These are phyloP conservation scores for Acacia concinna DNA, from an alignment of 331 rosid species.

Conservation along the genomic window DNA sequence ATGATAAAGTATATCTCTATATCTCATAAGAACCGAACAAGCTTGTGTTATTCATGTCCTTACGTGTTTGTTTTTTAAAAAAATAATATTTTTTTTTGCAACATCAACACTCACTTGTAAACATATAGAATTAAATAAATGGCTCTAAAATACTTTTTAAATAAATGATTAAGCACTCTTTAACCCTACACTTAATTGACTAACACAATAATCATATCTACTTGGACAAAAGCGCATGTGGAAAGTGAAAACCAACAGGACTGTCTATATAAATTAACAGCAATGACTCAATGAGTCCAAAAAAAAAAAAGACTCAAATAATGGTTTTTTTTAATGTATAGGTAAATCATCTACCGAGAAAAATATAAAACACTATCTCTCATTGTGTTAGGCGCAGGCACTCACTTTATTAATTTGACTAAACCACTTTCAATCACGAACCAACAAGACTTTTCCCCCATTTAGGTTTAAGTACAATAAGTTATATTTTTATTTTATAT, in stretches of 20 bases:
- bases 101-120: background rate
- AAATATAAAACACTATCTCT: background rate
- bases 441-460: background rate
- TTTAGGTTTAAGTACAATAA: background rate
- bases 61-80: background rate
- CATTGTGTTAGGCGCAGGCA: background rate
- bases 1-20: background rate
- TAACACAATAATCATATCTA: background rate
- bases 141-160: background rate
- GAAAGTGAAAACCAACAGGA: background rate
- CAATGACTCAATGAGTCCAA: background rate
- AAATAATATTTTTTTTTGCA: no score
- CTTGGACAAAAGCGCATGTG: background rate
- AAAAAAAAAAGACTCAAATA: background rate
- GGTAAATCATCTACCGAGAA: background rate
- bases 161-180: background rate
- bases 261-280: background rate
- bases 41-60: background rate
- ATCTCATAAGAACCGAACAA: background rate
- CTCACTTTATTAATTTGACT: background rate
- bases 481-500: background rate
- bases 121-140: background rate
- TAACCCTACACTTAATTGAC: background rate
- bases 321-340: background rate
- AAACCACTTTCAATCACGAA: background rate